These are phyloP conservation scores for Auricularia cornea DNA, from an alignment of 768 basidiomycete genomes.

Conservation along the genomic window DNA sequence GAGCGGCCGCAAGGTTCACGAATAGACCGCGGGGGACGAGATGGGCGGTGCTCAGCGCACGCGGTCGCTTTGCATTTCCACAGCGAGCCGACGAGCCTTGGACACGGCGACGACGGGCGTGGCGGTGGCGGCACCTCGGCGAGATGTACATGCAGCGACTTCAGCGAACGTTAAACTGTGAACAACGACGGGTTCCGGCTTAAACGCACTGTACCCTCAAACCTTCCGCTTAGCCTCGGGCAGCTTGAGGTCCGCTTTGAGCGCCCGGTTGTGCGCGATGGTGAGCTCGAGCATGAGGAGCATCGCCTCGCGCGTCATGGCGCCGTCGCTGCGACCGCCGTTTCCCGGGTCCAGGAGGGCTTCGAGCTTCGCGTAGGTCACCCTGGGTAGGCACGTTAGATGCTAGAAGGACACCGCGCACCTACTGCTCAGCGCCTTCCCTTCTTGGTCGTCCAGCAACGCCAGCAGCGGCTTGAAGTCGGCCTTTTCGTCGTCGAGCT, in stretches of 20 bases:
- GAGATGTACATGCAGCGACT: rapidly evolving
- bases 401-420: conserved; percentile 29
- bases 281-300: conserved; percentile 32
- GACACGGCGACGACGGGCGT: not conserved
- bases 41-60: too few species aligned
- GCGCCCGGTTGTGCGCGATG: conserved; percentile 30
- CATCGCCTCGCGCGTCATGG: conserved; percentile 24
- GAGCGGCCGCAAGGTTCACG: too few species aligned
- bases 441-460: not conserved
- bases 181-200: not conserved
- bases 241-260: conserved; percentile 37
- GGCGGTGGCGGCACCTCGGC: not conserved
- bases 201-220: too few species aligned
- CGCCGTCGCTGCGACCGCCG: not conserved
- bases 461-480: not conserved
- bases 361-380: conserved; percentile 40
- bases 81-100: not conserved
- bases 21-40: too few species aligned
- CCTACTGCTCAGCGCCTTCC: not conserved
- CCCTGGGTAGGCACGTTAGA: conserved; percentile 34
- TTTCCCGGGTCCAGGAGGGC: conserved; percentile 16
- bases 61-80: too few species aligned
- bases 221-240: not conserved
- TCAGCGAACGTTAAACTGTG: not conserved
- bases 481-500: not conserved